Evolutionary conservation across 1,284 basidiomycete species (phyloP), one percentile per base, ranked within the genome.

Genomic region (Ganoderma lingzhi): DNA sequence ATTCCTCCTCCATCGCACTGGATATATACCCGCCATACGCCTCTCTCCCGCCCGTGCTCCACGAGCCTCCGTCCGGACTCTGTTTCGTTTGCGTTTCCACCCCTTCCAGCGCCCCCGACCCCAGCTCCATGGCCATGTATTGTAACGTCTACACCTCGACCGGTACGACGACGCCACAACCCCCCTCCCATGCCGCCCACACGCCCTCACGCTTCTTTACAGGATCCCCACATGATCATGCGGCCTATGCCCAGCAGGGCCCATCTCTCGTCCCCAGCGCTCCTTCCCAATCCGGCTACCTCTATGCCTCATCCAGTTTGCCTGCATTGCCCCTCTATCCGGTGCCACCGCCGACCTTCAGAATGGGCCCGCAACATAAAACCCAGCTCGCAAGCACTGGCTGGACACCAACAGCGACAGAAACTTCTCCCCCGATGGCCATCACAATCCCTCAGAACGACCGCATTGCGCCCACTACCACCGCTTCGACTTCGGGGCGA

Each of bases 141-240:
- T 39, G 53, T 53, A 69, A 68, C 66, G 51, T 68, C 70, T 71
- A 59, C 70, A 60, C 59, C 14, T 15, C 39, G 6, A 41, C 59
- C 17, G 23, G 37, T 28, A 61, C 59, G 39, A 39, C 59, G 48
- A 68, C 76, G 69, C 73, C 74, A 72, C 74, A 68, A 48, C 62
- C 65, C 62, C 63, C 68, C 39, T 64, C 60, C 71, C 72, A 73
- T 68, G 70, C 75, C 42, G 69, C 65, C 69, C 64, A 70, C 74
- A 75, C 74, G 62, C 72, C 68, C 62, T 42, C 67, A 23, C 44
- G 58, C 76, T 78, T 78, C 77, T 75, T 73, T 32, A 39, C 66
- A 41, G 73, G 77, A 78, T 78, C 76, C 59, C 53, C 70, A 37
- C 62, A 65, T 53, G 73, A 71, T 65, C 74, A 76, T 72, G 64